phyloP scores from a whole-genome alignment of 768 basidiomycete genomes.

The Kwoniella dejecticola region DNA sequence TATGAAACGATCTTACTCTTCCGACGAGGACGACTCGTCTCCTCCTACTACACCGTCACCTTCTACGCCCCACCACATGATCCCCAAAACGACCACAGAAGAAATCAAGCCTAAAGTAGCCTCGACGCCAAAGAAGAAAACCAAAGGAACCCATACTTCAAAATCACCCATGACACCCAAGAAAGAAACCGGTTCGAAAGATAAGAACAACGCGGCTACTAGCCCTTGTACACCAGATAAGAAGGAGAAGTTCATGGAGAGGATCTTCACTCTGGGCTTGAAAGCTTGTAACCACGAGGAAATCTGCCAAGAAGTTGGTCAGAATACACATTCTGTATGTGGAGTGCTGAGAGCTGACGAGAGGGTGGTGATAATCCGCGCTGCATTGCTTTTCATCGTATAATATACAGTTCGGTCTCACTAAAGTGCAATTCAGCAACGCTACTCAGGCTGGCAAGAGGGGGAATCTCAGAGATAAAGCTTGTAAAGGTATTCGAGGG shows the following conservation, averaged over 20 bases:
- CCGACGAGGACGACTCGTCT: background rate
- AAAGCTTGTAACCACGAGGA: conserved; percentile 16
- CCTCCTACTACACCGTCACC: background rate
- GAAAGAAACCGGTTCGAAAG: too few relatives aligned
- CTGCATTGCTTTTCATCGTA: background rate
- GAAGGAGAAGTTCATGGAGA: conserved; percentile 14
- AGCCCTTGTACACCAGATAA: conserved; percentile 23
- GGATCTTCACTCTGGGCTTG: conserved; percentile 7
- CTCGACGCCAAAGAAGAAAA: background rate
- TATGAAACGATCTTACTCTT: conserved; percentile 3
- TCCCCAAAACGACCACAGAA: background rate
- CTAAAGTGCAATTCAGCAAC: conserved; percentile 21
- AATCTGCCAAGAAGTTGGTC: conserved; percentile 17
- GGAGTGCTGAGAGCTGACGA: too few relatives aligned
- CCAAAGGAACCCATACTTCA: background rate
- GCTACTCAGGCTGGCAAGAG: conserved; percentile 20
- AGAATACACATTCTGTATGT: background rate
- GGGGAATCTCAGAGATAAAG: conserved; percentile 28
- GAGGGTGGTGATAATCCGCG: too few relatives aligned
- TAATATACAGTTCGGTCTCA: conserved; percentile 22
- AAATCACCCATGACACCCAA: background rate
- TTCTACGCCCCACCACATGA: background rate
- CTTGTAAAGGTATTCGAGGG: conserved; percentile 25
- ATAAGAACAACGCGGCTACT: background rate
- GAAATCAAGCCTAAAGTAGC: background rate